Evolutionary conservation across 163 green algal genomes (phyloP).

Genomic region (Scenedesmus sp.): DNA sequence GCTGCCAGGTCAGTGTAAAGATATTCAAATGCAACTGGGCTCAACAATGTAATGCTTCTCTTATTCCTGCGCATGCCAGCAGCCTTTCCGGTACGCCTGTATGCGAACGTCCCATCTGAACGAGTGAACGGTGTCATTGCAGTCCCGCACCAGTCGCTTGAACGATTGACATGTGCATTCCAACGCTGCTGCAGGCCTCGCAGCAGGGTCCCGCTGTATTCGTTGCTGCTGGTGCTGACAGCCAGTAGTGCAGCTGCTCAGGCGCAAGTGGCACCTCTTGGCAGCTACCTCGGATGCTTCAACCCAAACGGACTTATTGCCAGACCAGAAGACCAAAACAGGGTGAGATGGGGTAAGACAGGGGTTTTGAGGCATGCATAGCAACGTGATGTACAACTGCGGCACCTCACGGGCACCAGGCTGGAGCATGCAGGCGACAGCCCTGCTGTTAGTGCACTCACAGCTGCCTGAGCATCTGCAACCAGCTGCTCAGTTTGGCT

Average conservation of each 20-base stretch:
- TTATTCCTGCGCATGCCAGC: too few relatives aligned
- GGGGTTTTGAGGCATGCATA: neutral
- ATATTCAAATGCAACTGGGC: neutral
- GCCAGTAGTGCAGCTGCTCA: neutral
- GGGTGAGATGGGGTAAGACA: neutral
- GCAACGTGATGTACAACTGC: too few relatives aligned
- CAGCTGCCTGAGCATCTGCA: neutral
- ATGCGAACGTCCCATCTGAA: neutral
- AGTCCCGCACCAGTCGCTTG: too few relatives aligned
- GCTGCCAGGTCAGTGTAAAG: neutral
- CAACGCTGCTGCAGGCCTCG: neutral
- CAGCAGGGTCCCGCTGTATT: neutral
- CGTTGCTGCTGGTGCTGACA: neutral
- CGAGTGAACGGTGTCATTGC: neutral
- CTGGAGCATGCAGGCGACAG: too few relatives aligned
- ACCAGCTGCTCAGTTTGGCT: too few relatives aligned
- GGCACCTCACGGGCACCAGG: too few relatives aligned
- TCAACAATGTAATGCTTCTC: neutral
- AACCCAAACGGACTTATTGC: neutral
- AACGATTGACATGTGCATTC: too few relatives aligned
- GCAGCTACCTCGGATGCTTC: conserved; percentile 7
- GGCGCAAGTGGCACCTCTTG: neutral
- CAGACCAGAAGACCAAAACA: neutral
- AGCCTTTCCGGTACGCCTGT: too few relatives aligned
- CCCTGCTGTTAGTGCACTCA: too few relatives aligned